Evolutionary conservation across 2,329 filamentous ascomycete genomes (phyloP), one percentile per base, ranked within the genome.

Genomic region (Sphaerulina musiva): DNA sequence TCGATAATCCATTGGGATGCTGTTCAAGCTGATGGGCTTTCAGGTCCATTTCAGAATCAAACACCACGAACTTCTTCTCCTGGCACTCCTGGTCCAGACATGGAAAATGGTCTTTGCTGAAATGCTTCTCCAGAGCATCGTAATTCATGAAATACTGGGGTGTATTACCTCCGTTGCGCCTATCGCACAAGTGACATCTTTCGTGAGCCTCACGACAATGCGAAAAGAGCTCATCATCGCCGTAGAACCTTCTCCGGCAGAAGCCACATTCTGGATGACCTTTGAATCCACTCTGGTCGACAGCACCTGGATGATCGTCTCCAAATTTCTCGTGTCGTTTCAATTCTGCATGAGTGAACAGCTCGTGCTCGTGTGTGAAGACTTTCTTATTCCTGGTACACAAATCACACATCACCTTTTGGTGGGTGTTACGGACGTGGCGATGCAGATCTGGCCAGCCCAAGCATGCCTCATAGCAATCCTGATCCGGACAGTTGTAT

Each of bases 61-160:
- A 98, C 0, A 97, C 93, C 31, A 97, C 87, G 68, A 97, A 96
- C 69, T 96, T 97, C 80, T 95, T 95, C 64, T 97, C 93, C 66
- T 93, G 69, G 66, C 93, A 98, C 67, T 95, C 91, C 51, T 80
- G 78, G 64, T 98, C 90, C 6, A 81, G 71, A 67, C 93, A 98
- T 0, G 91, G 74, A 66, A 85, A 95, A 70, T 98, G 93, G 54
- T 93, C 90, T 62, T 85, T 85, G 59, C 81, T 80, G 69, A 97
- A 97, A 71, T 98, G 93, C 38, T 83, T 76, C 67, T 95, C 90
- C 2, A 98, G 76, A 0, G 87, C 82, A 61, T 91, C 81, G 72
- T 96, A 97, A 73, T 98, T 84, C 56, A 87, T 77, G 69, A 89
- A 98, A 69, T 98, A 98, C 66, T 95, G 89, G 6, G 91, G 92